Percentiles rank a stretch among this genome's conserved stretches.
Conservation (phyloP, 805 yeast genomes). For the Lipomyces spencermartinsiae region DNA sequence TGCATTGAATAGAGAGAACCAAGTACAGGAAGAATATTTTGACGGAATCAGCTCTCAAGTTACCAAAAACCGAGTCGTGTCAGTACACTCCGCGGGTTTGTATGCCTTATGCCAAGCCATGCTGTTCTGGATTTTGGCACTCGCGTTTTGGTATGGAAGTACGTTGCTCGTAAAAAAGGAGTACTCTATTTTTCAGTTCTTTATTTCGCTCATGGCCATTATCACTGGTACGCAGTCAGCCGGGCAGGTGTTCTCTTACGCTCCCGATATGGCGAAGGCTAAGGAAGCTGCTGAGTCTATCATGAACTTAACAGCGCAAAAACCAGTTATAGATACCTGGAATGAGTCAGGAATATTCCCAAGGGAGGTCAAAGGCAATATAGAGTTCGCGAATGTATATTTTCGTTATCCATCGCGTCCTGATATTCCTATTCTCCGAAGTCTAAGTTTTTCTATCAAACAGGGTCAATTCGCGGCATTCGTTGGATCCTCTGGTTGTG, state of each 20-base stretch:
- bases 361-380: conserved; percentile 52
- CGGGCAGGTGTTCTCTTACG: conserved; percentile 50
- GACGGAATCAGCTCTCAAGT: conserved; percentile 28
- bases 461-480: conserved; percentile 86
- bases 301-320: conserved; percentile 43
- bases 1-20: conserved; percentile 51
- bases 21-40: conserved; percentile 46
- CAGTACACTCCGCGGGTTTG: conserved; percentile 22
- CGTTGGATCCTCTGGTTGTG: conserved; percentile 83
- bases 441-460: conserved; percentile 51
- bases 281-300: conserved; percentile 47
- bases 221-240: conserved; percentile 53
- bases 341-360: conserved; percentile 35
- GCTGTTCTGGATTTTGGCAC: conserved; percentile 50
- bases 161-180: conserved; percentile 45
- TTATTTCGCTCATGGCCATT: conserved; percentile 49
- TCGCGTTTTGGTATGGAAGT: conserved; percentile 54
- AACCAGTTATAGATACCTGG: conserved; percentile 50
- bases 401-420: conserved; percentile 45
- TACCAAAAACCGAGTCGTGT: conserved; percentile 13
- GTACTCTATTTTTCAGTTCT: conserved; percentile 46
- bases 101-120: conserved; percentile 47
- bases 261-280: conserved; percentile 55
- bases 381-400: conserved; percentile 53
- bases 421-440: conserved; percentile 40